These are phyloP conservation scores for Tritrichomonas foetus DNA, from an alignment of 208 protist genomes.

Conservation along the genomic window DNA sequence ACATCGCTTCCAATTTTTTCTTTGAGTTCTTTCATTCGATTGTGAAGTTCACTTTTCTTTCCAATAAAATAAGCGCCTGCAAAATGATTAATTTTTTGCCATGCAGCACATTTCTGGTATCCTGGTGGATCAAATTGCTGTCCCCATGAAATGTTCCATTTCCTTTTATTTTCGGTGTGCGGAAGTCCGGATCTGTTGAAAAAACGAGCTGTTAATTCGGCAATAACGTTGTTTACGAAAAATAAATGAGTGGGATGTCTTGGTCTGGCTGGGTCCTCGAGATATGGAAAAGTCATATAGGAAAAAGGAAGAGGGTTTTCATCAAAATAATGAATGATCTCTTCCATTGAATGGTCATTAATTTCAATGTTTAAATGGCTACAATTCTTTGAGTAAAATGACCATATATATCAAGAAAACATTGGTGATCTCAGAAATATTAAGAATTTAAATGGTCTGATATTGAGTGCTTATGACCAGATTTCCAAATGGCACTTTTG, in stretches of 20 bases:
- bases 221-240: background rate
- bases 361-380: no score
- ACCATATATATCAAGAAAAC: no score
- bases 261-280: background rate
- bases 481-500: no score
- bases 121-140: background rate
- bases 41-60: background rate
- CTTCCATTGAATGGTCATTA: no score
- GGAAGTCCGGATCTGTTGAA: background rate
- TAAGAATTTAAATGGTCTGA: no score
- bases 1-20: background rate
- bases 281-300: background rate
- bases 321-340: background rate
- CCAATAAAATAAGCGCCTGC: background rate
- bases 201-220: background rate
- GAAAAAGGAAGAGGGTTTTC: background rate
- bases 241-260: background rate
- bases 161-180: background rate
- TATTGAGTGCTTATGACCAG: no score
- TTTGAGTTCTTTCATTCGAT: background rate
- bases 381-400: no score
- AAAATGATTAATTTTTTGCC: conserved; percentile 9
- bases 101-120: background rate
- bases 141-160: background rate
- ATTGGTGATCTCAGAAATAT: no score